These are phyloP conservation scores for Suillus luteus DNA, from an alignment of 768 basidiomycete species.

Conservation along the genomic window DNA sequence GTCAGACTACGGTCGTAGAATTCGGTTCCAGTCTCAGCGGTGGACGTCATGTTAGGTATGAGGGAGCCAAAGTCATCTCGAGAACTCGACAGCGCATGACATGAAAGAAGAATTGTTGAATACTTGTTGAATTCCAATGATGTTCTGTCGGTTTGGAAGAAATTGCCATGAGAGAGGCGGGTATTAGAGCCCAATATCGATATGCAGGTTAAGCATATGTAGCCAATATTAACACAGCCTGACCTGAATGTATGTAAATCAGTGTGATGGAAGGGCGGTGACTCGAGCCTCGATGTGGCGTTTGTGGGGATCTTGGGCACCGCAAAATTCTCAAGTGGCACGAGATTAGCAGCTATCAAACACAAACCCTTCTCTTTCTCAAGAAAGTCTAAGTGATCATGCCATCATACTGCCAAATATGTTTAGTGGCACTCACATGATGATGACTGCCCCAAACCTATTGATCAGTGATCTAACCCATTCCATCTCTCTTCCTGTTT, in stretches of 20 bases:
- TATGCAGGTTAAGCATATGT: neutral
- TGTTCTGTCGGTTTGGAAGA: neutral
- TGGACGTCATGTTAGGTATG: neutral
- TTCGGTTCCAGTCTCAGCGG: conserved; percentile 21
- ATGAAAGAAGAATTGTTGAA: neutral
- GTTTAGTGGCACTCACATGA: neutral
- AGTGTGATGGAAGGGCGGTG: neutral
- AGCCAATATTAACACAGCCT: neutral
- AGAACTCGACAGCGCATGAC: neutral
- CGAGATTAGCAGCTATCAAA: neutral
- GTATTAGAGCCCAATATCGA: neutral
- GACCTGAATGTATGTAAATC: neutral
- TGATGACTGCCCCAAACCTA: neutral
- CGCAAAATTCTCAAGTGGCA: neutral
- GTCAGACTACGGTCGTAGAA: conserved; percentile 31
- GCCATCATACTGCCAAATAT: neutral
- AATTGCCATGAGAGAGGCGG: neutral
- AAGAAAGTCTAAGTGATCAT: neutral
- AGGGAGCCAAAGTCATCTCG: neutral
- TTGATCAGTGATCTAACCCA: neutral
- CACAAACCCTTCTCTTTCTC: neutral
- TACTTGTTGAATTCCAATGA: neutral
- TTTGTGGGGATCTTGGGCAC: neutral
- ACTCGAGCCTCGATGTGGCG: neutral
- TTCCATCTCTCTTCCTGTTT: neutral